Evolutionary conservation across 2,329 filamentous ascomycete genomes (phyloP), one percentile per base, ranked within the genome.

Genomic region (Aspergillus awamori): DNA sequence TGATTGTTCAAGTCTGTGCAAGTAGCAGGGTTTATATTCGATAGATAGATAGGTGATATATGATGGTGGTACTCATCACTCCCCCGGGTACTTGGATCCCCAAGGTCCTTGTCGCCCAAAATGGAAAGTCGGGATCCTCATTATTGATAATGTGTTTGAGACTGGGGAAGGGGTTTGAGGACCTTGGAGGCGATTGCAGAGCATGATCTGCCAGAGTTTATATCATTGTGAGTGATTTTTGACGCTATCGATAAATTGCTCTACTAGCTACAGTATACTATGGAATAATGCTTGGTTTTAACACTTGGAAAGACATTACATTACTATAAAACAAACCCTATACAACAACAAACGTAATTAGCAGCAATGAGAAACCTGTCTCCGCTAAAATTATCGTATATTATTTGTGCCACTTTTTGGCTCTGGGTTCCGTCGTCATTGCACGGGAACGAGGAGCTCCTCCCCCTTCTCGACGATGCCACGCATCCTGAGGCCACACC

Each of bases 401-500:
- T 61, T 65, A 78, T 64, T 78, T 74, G 69, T 76, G 74, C 73
- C 73, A 77, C 60, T 71, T 75, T 65, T 75, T 79, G 48, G 61
- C 51, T 61, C 67, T 74, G 8, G 59, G 53, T 33, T 69, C 62
- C 15, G 20, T 47, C 33, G 56, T 64, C 49, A 53, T 61, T 15
- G 62, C 63, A 57, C 72, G 73, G 11, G 68, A 64, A 30, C 73
- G 67, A 36, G 69, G 59, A 8, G 55, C 66, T 24, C 77, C 74
- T 28, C 77, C 78, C 3, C 80, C 80, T 73, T 88, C 86, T 51
- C 83, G 76, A 67, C 85, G 82, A 70, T 84, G 83, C 74, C 86
- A 80, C 30, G 83, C 80, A 77, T 89, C 86, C 54, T 84, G 81
- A 4, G 86, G 86, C 75, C 82, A 84, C 0, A 87, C 83, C 86